A percentile compares a stretch with the other conserved stretches of the same genome.
Evolutionary conservation across 2,329 filamentous ascomycete genomes (phyloP).

Genomic region (Fusarium liriodendri): DNA sequence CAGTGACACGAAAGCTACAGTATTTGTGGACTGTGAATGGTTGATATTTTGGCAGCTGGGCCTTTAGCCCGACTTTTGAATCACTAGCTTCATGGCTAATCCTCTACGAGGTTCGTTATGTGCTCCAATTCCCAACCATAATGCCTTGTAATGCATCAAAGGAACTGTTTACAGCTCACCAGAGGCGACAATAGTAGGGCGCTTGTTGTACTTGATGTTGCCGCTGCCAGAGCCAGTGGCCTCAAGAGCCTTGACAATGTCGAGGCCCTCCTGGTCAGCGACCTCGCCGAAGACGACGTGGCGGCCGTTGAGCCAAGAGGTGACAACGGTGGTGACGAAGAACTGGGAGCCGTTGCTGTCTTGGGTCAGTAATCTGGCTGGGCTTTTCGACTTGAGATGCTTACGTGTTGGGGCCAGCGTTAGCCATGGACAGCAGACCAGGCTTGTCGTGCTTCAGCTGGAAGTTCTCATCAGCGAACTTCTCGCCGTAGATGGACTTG

Average conservation of each 20-base stretch:
- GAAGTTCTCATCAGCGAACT: constrained; percentile 97
- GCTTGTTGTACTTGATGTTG: constrained; percentile 65
- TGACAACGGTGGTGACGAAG: constrained; percentile 94
- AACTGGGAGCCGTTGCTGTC: constrained; percentile 96
- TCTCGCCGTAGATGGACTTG: constrained; percentile 95
- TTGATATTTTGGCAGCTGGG: constrained; percentile 34
- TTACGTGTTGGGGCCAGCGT: constrained; percentile 93
- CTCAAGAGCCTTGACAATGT: constrained; percentile 71
- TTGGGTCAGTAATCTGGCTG: constrained; percentile 25
- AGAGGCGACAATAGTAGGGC: constrained; percentile 67
- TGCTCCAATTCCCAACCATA: constrained; percentile 25
- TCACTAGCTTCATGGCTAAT: constrained; percentile 32
- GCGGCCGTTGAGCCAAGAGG: constrained; percentile 84
- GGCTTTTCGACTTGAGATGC: constrained; percentile 31
- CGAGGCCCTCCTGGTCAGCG: constrained; percentile 59
- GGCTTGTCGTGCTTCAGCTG: constrained; percentile 76
- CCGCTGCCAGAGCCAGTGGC: constrained; percentile 67
- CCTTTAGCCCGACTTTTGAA: constrained; percentile 26
- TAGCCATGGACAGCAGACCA: constrained; percentile 93
- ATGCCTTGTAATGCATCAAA: constrained; percentile 11
- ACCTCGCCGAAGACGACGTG: constrained; percentile 90
- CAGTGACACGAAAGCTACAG: background rate
- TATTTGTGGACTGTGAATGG: constrained; percentile 26
- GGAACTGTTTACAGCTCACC: constrained; percentile 58
- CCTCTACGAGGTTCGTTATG: constrained; percentile 34